Conservation (phyloP, 75 land plant genomes). For the Adiantum capillusveneris region DNA sequence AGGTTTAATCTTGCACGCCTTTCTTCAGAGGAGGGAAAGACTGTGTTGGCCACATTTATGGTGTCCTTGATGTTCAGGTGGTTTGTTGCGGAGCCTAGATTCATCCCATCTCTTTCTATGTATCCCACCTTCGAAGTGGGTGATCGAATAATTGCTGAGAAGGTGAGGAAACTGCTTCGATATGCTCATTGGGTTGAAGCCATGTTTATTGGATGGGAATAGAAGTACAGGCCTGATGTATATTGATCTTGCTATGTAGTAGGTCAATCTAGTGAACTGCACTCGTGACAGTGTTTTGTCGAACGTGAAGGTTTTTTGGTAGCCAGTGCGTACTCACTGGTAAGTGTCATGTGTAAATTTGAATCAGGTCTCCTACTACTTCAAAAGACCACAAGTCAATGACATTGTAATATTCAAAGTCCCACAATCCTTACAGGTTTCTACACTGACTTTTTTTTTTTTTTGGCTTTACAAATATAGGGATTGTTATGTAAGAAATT, state of each 20-base stretch:
- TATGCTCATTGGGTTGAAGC: neutral
- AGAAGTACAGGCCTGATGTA: too few relatives aligned
- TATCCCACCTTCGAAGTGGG: conserved; percentile 91
- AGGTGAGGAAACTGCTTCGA: conserved; percentile 28
- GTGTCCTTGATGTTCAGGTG: conserved; percentile 62
- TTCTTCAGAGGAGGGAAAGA: conserved; percentile 58
- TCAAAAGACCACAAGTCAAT: conserved; percentile 71
- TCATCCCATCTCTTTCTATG: conserved; percentile 88
- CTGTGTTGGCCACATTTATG: conserved; percentile 58
- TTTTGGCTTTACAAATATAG: too few relatives aligned
- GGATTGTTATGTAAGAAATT: too few relatives aligned
- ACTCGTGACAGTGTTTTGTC: neutral
- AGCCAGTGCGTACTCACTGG: too few relatives aligned
- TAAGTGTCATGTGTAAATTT: too few relatives aligned
- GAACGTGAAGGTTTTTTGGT: neutral
- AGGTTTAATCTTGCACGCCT: conserved; percentile 1
- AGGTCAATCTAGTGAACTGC: too few relatives aligned
- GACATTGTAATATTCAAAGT: conserved; percentile 88
- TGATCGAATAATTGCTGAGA: conserved; percentile 80
- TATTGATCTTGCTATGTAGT: too few relatives aligned
- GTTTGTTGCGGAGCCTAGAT: conserved; percentile 84
- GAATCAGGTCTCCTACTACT: conserved; percentile 74
- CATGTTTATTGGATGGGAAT: neutral
- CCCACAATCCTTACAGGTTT: conserved; percentile 55
- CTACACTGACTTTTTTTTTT: too few relatives aligned